Conservation (phyloP, 306 rosid species). For the Vachellia pachyceras region DNA sequence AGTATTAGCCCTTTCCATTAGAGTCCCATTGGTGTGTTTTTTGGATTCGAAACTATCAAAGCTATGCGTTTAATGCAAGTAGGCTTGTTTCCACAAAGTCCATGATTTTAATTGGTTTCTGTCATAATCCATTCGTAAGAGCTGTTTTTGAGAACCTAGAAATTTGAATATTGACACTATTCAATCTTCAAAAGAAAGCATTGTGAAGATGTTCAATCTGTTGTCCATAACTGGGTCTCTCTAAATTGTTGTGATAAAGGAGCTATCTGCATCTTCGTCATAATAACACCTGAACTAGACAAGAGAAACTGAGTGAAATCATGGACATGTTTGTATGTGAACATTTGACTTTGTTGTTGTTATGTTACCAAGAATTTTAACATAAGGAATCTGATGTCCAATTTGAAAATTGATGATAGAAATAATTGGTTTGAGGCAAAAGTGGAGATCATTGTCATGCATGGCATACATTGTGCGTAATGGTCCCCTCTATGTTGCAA, state of each 20-base stretch:
- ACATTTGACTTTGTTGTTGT: not conserved
- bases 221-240: not conserved
- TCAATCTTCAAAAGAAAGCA: not conserved
- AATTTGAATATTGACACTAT: not conserved
- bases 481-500: conserved; percentile 13
- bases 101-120: not conserved
- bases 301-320: not conserved
- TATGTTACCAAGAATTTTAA: not conserved
- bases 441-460: conserved; percentile 33
- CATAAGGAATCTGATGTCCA: not conserved
- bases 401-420: not conserved
- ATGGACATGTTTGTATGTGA: not conserved
- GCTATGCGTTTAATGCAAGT: not conserved
- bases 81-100: not conserved
- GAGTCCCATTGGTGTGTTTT: too few species aligned
- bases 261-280: not conserved
- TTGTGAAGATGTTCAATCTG: not conserved
- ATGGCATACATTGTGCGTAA: conserved; percentile 31
- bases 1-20: too few species aligned
- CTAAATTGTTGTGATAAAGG: not conserved
- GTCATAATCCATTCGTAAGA: not conserved
- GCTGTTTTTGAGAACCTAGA: not conserved
- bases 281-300: not conserved
- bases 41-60: not conserved
- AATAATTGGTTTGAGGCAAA: not conserved